Conservation (phyloP, 192 early-diverging fungal genomes). For the Umbelopsis sp. region DNA sequence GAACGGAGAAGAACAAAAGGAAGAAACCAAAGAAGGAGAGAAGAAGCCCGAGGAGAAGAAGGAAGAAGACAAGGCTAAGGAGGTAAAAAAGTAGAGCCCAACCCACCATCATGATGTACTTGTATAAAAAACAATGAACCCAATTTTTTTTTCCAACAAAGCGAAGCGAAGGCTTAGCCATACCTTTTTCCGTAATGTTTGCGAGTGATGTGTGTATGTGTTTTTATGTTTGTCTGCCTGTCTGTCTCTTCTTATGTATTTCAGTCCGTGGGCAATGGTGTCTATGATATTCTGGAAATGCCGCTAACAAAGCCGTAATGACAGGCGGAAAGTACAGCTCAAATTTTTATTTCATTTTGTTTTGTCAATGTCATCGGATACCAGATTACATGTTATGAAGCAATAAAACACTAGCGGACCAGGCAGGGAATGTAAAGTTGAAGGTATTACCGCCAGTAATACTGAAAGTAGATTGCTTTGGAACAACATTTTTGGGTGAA, state of each 20-base stretch:
- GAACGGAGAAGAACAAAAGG: slow-evolving; percentile 41
- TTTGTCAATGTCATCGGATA: background rate
- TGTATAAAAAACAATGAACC: slow-evolving; percentile 9
- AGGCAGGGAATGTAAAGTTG: slow-evolving; percentile 27
- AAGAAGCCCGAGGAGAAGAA: slow-evolving; percentile 35
- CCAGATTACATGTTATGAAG: slow-evolving; percentile 8
- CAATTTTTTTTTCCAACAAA: background rate
- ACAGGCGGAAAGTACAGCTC: no score
- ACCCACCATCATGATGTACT: slow-evolving; percentile 6
- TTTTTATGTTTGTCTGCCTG: no score
- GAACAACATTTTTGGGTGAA: slow-evolving; percentile 10
- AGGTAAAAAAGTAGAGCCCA: slow-evolving; percentile 24
- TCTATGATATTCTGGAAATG: no score
- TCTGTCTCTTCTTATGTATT: no score
- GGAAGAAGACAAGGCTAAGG: slow-evolving; percentile 33
- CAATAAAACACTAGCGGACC: slow-evolving; percentile 19
- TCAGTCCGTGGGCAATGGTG: no score
- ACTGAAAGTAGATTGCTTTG: slow-evolving; percentile 8
- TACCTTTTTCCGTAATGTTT: background rate
- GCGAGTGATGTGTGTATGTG: no score
- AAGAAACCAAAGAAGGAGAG: slow-evolving; percentile 33
- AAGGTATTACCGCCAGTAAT: slow-evolving; percentile 1
- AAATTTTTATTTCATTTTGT: background rate
- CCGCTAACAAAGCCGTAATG: no score
- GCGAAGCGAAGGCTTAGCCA: background rate